Conservation (phyloP, 441 rosid species). For the Gossypium trilobum region DNA sequence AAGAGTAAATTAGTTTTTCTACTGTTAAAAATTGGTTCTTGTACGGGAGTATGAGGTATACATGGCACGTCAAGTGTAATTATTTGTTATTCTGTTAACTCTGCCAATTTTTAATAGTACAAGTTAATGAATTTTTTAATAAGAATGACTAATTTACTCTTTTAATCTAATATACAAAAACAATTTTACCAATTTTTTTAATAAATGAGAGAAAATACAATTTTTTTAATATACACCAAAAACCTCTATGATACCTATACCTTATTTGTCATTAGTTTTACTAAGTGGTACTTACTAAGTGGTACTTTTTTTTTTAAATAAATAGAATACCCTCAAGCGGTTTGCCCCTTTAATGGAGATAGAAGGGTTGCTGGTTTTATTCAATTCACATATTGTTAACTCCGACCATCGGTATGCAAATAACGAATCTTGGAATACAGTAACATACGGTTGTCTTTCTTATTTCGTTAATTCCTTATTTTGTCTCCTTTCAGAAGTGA, state of each 20-base stretch:
- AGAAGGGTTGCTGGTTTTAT: conserved; percentile 41
- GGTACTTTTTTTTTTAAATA: conserved; percentile 15
- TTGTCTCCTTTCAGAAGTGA: conserved; percentile 42
- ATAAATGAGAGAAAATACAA: too few species aligned
- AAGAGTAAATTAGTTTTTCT: too few species aligned
- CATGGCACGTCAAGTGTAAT: too few species aligned
- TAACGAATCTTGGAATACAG: conserved; percentile 9
- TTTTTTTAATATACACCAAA: accelerated
- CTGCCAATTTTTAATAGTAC: too few species aligned
- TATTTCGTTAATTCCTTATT: conserved; percentile 11
- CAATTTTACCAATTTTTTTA: too few species aligned
- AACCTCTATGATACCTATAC: too few species aligned
- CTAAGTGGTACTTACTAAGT: neutral
- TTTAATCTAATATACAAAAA: too few species aligned
- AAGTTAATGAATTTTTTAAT: too few species aligned
- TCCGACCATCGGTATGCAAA: conserved; percentile 70
- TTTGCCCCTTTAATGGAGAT: conserved; percentile 60
- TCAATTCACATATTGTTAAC: conserved; percentile 44
- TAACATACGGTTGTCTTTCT: neutral
- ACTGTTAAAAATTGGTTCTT: accelerated
- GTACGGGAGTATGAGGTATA: accelerated
- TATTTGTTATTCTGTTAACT: too few species aligned
- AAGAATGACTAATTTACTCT: too few species aligned
- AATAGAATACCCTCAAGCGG: conserved; percentile 61
- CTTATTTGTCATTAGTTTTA: too few species aligned